Evolutionary conservation across 495 filamentous ascomycete species (phyloP), one percentile per base, ranked within the genome.

Genomic region (Aspergillus coremiiformis): DNA sequence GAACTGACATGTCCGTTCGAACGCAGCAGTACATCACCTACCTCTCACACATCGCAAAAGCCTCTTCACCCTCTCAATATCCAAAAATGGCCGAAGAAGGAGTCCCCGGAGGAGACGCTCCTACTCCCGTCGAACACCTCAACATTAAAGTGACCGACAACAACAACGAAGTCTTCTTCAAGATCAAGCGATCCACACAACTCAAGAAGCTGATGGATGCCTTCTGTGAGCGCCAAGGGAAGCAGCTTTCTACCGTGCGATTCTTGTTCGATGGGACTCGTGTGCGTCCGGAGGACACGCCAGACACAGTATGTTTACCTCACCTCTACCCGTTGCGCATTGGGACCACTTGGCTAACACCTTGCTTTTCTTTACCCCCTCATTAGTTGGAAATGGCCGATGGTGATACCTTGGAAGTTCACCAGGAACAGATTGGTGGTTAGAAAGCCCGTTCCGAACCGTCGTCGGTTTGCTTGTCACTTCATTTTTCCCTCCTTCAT

Each of bases 61-160:
- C 52, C 15, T 8, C 35, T 6, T 43, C 49, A 17, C 15, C 35
- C 53, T 39, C 29, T 7, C 3, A 20, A 12, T n/a, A n/a, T n/a
- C 14, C 23, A 21, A n/a, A 49, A 49, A 82, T 82, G 78, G 75
- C 80, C 17, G 78, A 81, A 58, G 26, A 59, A 56, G 33, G 58
- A 55, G 50, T 15, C 47, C 60, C 49, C 43, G 70, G 61, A 15
- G 74, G 76, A 22, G 77, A 76, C 35, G 83, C 78, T 49, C 80
- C 84, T 35, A 76, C 79, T 39, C 70, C 78, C 21, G 71, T 67
- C 30, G 94, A 97, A 69, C 94, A 99, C 68, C 77, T 99, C 7
- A 99, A 99, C 69, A 97, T 99, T 78, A 99, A 99, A 66, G 94
- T 99, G n/a, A 97, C 94, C 0, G 94, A 99, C 59, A 96, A 95